These are phyloP conservation scores for Sporothrix globosa DNA, from an alignment of 2,329 filamentous ascomycete genomes.

Conservation along the genomic window DNA sequence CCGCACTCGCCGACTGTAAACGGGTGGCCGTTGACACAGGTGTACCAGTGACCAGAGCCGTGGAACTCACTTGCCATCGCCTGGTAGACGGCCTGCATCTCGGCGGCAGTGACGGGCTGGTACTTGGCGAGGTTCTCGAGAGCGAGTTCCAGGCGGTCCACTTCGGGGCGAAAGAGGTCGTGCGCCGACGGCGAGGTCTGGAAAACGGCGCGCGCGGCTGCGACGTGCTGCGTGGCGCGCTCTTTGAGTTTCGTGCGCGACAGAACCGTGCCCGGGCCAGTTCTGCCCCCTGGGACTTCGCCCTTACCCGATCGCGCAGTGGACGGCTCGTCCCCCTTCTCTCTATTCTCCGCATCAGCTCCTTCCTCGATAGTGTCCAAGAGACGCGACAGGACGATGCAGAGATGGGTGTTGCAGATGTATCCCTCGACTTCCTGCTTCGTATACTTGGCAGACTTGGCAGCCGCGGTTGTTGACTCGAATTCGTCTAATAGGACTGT, in stretches of 20 bases:
- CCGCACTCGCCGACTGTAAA: slow-evolving; percentile 70
- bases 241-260: neutral
- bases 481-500: slow-evolving; percentile 46
- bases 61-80: slow-evolving; percentile 57
- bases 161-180: slow-evolving; percentile 29
- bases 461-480: slow-evolving; percentile 46
- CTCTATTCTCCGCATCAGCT: neutral
- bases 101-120: slow-evolving; percentile 51
- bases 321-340: neutral
- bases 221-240: neutral
- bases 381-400: slow-evolving; percentile 31
- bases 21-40: slow-evolving; percentile 59
- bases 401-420: slow-evolving; percentile 55
- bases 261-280: neutral
- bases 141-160: neutral
- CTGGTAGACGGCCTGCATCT: slow-evolving; percentile 54
- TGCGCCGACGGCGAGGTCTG: neutral
- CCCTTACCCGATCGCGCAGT: no score
- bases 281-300: no score
- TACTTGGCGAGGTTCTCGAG: slow-evolving; percentile 41
- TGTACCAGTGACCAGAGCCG: slow-evolving; percentile 66
- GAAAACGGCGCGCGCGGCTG: neutral
- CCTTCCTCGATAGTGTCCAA: neutral
- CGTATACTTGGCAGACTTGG: slow-evolving; percentile 44
- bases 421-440: slow-evolving; percentile 55